Conservation (phyloP, 768 basidiomycete species). For the Suillus weaverae region DNA sequence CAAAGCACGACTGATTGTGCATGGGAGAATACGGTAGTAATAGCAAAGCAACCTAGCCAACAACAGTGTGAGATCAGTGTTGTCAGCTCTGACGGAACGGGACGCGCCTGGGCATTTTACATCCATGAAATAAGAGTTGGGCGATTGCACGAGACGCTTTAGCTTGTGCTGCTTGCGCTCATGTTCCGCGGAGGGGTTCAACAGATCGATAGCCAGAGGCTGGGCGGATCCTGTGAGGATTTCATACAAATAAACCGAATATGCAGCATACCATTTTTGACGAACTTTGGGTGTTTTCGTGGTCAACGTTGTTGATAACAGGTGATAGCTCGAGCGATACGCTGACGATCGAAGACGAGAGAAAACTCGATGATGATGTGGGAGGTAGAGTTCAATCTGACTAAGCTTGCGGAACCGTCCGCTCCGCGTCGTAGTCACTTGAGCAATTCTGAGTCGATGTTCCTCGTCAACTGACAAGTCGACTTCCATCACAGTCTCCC, state of each 20-base stretch:
- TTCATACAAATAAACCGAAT: neutral
- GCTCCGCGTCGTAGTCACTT: neutral
- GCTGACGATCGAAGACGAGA: neutral
- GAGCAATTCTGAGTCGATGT: neutral
- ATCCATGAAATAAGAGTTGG: constrained; percentile 99
- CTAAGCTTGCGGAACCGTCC: constrained; percentile 1
- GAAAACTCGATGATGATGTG: neutral
- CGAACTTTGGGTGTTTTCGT: neutral
- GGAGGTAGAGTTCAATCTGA: neutral
- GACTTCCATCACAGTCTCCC: neutral
- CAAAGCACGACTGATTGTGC: constrained; percentile 97
- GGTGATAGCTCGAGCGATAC: neutral
- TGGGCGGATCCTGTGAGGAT: constrained; percentile 27
- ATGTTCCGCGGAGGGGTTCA: constrained; percentile 87
- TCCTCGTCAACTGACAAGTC: neutral
- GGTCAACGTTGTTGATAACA: neutral
- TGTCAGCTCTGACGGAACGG: no score
- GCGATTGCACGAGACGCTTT: constrained; percentile 97
- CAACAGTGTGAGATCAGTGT: constrained; percentile 1
- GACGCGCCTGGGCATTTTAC: constrained; percentile 94
- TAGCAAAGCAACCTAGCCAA: constrained; percentile 79
- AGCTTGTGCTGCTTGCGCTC: constrained; percentile 96
- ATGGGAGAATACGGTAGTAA: constrained; percentile 98
- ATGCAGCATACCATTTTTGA: neutral
- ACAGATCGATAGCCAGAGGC: constrained; percentile 97